Percentiles rank a stretch among this genome's conserved stretches.
These are phyloP conservation scores for Astrocystis sublimbata DNA, from an alignment of 495 filamentous ascomycete genomes.

Conservation along the genomic window DNA sequence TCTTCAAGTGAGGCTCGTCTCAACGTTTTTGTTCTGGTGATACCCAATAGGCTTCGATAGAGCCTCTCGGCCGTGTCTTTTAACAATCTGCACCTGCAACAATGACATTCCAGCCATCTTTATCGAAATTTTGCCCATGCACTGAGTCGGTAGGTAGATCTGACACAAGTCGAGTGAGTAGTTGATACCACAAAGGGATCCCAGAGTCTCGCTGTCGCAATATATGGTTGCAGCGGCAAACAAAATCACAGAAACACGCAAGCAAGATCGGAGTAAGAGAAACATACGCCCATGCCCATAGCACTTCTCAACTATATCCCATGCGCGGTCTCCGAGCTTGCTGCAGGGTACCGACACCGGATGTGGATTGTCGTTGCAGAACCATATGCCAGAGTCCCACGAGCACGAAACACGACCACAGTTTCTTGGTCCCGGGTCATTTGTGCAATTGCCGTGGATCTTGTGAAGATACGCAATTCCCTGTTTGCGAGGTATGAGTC, in stretches of 20 bases:
- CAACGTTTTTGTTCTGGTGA: too few relatives aligned
- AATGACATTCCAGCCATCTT: conserved; percentile 11
- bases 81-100: conserved; percentile 11
- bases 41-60: too few relatives aligned
- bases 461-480: conserved; percentile 15
- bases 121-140: conserved; percentile 13
- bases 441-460: conserved; percentile 11
- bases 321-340: conserved; percentile 13
- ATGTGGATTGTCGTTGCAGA: conserved; percentile 17
- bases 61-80: not conserved
- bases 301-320: conserved; percentile 14
- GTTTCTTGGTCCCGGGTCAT: conserved; percentile 12
- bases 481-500: not conserved
- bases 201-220: not conserved
- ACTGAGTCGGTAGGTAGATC: conserved; percentile 15
- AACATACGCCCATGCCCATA: conserved; percentile 12
- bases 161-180: not conserved
- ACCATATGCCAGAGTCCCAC: conserved; percentile 18
- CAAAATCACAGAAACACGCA: not conserved
- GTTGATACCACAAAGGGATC: not conserved
- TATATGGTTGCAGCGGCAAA: not conserved
- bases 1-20: too few relatives aligned
- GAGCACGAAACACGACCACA: conserved; percentile 16
- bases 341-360: conserved; percentile 18
- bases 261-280: not conserved